phyloP scores from a whole-genome alignment of 2,329 filamentous ascomycete genomes.

The Chaetomium strumarium region DNA sequence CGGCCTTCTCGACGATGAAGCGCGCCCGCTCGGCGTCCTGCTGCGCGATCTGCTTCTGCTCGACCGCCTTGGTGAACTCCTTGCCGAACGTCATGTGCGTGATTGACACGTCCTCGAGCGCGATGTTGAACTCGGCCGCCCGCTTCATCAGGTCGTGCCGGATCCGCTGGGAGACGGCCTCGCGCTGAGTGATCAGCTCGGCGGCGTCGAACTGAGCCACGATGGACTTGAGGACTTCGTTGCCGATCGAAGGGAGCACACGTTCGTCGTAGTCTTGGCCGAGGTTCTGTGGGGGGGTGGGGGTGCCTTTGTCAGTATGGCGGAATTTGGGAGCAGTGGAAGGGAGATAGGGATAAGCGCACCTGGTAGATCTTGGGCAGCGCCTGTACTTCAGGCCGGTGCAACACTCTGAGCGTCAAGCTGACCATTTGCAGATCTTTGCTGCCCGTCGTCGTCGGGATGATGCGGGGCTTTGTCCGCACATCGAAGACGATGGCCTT shows the following conservation, averaged over 20 bases:
- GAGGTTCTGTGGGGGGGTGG: slow-evolving; percentile 62
- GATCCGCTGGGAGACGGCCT: slow-evolving; percentile 93
- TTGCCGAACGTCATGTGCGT: slow-evolving; percentile 99
- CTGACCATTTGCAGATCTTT: slow-evolving; percentile 99
- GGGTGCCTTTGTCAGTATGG: slow-evolving; percentile 7
- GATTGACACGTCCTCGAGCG: slow-evolving; percentile 96
- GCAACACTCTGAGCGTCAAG: slow-evolving; percentile 90
- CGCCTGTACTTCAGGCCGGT: slow-evolving; percentile 86
- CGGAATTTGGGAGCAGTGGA: too few species aligned
- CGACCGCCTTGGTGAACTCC: slow-evolving; percentile 97
- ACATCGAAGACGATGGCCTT: slow-evolving; percentile 94
- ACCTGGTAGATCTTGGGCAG: slow-evolving; percentile 99
- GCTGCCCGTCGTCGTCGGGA: slow-evolving; percentile 93
- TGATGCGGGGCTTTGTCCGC: slow-evolving; percentile 93
- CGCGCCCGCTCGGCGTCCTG: slow-evolving; percentile 95
- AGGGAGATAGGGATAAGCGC: slow-evolving; percentile 28
- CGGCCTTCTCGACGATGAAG: slow-evolving; percentile 97
- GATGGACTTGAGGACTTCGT: slow-evolving; percentile 98
- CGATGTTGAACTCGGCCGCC: slow-evolving; percentile 96
- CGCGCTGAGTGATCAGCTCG: slow-evolving; percentile 97
- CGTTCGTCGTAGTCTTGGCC: slow-evolving; percentile 98
- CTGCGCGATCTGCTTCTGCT: slow-evolving; percentile 99
- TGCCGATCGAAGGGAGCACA: slow-evolving; percentile 96
- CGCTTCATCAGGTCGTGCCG: slow-evolving; percentile 86
- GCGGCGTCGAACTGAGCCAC: slow-evolving; percentile 98